These are phyloP conservation scores for Stereum hirsutum DNA, from an alignment of 1,284 basidiomycete genomes.

Conservation along the genomic window DNA sequence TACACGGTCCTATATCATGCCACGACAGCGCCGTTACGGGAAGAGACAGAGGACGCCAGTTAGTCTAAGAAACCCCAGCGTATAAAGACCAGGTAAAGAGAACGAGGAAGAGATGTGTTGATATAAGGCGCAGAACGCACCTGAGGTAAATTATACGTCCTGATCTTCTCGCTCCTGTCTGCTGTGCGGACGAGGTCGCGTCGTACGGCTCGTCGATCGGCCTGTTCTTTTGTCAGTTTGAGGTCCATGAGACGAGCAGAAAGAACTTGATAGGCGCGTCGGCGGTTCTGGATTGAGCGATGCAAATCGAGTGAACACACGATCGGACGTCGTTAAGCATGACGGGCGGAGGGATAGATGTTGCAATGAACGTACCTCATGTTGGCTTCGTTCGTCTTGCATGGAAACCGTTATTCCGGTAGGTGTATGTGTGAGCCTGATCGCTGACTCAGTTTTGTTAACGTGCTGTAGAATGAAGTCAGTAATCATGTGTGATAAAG, in stretches of 20 bases:
- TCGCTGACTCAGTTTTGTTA: slow-evolving; percentile 97
- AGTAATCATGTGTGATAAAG: neutral
- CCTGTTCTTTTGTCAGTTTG: slow-evolving; percentile 64
- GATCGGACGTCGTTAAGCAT: neutral
- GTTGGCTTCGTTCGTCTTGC: slow-evolving; percentile 97
- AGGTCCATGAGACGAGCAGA: slow-evolving; percentile 75
- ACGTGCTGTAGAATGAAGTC: slow-evolving; percentile 61
- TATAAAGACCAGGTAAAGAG: neutral
- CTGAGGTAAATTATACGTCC: slow-evolving; percentile 91
- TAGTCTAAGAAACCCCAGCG: no score
- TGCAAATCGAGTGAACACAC: neutral
- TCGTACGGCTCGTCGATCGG: slow-evolving; percentile 60
- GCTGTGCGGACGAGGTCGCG: slow-evolving; percentile 70
- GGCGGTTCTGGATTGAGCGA: slow-evolving; percentile 57
- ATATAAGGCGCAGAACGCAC: slow-evolving; percentile 24
- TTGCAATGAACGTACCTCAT: slow-evolving; percentile 53
- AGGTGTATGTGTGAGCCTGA: slow-evolving; percentile 91
- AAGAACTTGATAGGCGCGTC: slow-evolving; percentile 84
- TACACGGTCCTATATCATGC: slow-evolving; percentile 60
- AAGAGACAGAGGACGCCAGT: no score
- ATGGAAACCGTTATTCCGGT: slow-evolving; percentile 95
- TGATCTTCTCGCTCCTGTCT: slow-evolving; percentile 85
- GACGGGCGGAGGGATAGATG: neutral
- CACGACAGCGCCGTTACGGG: neutral
- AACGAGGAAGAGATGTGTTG: neutral